Conservation (phyloP, 495 filamentous ascomycete species). For the Daldinia childiae region DNA sequence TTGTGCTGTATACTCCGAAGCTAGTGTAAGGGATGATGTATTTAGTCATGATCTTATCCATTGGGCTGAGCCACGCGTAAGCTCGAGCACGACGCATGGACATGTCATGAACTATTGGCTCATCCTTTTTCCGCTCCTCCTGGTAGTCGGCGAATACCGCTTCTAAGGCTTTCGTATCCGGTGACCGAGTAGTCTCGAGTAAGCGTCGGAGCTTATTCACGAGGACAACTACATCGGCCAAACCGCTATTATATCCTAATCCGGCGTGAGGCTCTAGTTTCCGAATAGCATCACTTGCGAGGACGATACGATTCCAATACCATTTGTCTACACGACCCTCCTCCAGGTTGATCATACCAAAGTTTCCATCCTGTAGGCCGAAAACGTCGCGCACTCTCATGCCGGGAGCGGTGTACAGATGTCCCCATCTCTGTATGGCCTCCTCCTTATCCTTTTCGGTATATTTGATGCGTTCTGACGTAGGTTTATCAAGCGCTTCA, state of each 20-base stretch:
- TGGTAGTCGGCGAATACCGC: slow-evolving; percentile 38
- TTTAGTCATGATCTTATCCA: slow-evolving; percentile 34
- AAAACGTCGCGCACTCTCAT: slow-evolving; percentile 54
- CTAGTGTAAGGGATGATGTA: slow-evolving; percentile 31
- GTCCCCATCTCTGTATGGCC: slow-evolving; percentile 38
- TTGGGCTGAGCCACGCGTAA: slow-evolving; percentile 24
- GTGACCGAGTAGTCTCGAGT: slow-evolving; percentile 15
- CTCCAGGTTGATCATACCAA: slow-evolving; percentile 50
- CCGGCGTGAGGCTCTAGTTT: slow-evolving; percentile 55
- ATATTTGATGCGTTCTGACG: slow-evolving; percentile 51
- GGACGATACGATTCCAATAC: slow-evolving; percentile 52
- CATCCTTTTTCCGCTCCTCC: slow-evolving; percentile 25
- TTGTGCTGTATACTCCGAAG: slow-evolving; percentile 14
- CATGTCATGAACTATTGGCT: slow-evolving; percentile 27
- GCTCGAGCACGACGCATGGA: slow-evolving; percentile 38
- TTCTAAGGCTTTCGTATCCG: slow-evolving; percentile 30
- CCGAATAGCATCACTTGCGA: slow-evolving; percentile 57
- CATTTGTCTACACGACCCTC: slow-evolving; percentile 53
- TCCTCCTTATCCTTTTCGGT: slow-evolving; percentile 49
- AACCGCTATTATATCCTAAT: slow-evolving; percentile 53
- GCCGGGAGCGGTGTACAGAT: slow-evolving; percentile 46
- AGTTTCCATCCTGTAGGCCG: slow-evolving; percentile 27
- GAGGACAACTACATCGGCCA: slow-evolving; percentile 55
- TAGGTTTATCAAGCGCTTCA: slow-evolving; percentile 53
- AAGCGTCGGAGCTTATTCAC: slow-evolving; percentile 50